Evolutionary conservation across 2,329 filamentous ascomycete species (phyloP).

Genomic region (Catunica adiposa): DNA sequence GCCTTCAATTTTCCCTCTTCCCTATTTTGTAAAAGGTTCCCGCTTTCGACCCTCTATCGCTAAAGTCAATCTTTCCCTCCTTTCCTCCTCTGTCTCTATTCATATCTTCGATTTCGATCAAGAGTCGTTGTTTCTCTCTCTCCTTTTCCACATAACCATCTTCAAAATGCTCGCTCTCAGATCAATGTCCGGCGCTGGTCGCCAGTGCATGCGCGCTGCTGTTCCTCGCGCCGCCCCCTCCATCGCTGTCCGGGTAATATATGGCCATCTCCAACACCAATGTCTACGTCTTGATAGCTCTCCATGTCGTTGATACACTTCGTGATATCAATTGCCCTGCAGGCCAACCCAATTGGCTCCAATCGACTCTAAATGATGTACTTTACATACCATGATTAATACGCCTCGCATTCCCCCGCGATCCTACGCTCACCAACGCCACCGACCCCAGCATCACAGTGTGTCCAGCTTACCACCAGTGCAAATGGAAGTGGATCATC

Average conservation of each 20-base stretch:
- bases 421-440: too few relatives aligned
- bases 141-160: not conserved
- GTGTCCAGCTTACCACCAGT: too few relatives aligned
- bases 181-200: slow-evolving; percentile 57
- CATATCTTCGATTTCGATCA: slow-evolving; percentile 1
- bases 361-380: slow-evolving; percentile 7
- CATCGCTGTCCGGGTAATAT: slow-evolving; percentile 37
- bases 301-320: too few relatives aligned
- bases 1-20: not conserved
- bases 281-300: not conserved
- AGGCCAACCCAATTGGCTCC: not conserved
- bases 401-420: too few relatives aligned
- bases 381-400: not conserved
- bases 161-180: slow-evolving; percentile 68
- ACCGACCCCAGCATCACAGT: too few relatives aligned
- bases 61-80: not conserved
- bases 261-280: slow-evolving; percentile 7
- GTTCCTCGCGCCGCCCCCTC: slow-evolving; percentile 35
- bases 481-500: too few relatives aligned
- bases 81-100: not conserved
- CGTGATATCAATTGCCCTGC: not conserved
- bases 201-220: slow-evolving; percentile 60
- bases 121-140: not conserved
- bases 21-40: slow-evolving; percentile 1
- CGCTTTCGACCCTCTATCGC: not conserved